Conservation (phyloP, 148 eudicot species). For the Amaranthus hypochondriacus region DNA sequence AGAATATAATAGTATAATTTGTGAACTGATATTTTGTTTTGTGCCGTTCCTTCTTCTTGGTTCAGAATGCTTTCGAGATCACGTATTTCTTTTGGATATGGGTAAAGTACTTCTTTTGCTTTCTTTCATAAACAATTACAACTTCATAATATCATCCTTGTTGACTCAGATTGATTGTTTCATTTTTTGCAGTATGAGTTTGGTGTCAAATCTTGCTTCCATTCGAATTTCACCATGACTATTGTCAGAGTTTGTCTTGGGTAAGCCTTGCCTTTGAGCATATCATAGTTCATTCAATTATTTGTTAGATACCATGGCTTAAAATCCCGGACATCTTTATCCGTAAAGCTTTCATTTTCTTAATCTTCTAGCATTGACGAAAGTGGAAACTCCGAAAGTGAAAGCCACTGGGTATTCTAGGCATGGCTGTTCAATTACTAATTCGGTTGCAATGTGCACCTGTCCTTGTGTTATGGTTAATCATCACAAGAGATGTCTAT, state of each 20-base stretch:
- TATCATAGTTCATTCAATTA: neutral
- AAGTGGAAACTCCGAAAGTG: too few relatives aligned
- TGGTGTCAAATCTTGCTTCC: conserved; percentile 66
- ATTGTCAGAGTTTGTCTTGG: conserved; percentile 54
- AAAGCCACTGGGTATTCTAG: too few relatives aligned
- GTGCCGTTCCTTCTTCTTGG: neutral
- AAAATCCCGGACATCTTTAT: neutral
- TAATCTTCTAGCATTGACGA: too few relatives aligned
- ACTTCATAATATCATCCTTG: neutral
- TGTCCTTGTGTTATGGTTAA: neutral
- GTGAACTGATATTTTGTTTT: neutral
- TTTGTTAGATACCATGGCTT: neutral
- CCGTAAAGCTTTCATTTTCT: too few relatives aligned
- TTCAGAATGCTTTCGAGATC: conserved; percentile 85
- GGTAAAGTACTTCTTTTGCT: conserved; percentile 37
- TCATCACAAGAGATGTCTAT: too few relatives aligned
- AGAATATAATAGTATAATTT: neutral
- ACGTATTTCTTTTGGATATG: conserved; percentile 76
- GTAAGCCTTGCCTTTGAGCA: conserved; percentile 36
- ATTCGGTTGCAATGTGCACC: neutral
- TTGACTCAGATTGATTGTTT: neutral
- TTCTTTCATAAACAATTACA: neutral
- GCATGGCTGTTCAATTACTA: neutral
- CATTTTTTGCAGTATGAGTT: conserved; percentile 75
- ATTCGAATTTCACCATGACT: conserved; percentile 34